Conservation (phyloP, 2,329 filamentous ascomycete species). For the Thermomyces lanuginosus region DNA sequence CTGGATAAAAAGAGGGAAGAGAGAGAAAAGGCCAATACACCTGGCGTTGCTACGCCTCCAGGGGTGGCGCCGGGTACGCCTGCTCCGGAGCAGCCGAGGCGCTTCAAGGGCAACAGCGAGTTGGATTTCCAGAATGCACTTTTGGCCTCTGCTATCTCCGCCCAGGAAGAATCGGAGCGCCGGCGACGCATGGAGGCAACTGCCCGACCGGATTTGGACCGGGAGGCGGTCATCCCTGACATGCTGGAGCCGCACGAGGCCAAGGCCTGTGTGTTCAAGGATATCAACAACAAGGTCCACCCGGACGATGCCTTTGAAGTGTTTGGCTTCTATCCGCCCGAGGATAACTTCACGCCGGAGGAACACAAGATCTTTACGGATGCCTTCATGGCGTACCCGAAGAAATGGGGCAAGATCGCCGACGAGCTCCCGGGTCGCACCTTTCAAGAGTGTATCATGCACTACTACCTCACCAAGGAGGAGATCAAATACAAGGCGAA, state of each 20-base stretch:
- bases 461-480: slow-evolving; percentile 36
- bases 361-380: slow-evolving; percentile 32
- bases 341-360: slow-evolving; percentile 32
- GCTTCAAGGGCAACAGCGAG: slow-evolving; percentile 34
- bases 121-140: slow-evolving; percentile 34
- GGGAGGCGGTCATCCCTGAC: slow-evolving; percentile 32
- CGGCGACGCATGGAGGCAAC: slow-evolving; percentile 28
- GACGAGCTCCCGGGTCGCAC: slow-evolving; percentile 29
- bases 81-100: slow-evolving; percentile 21
- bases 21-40: slow-evolving; percentile 19
- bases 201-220: slow-evolving; percentile 27
- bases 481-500: slow-evolving; percentile 35
- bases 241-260: slow-evolving; percentile 30
- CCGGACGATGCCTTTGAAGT: slow-evolving; percentile 24
- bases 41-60: slow-evolving; percentile 20
- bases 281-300: slow-evolving; percentile 30
- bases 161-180: slow-evolving; percentile 31
- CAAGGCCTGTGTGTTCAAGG: slow-evolving; percentile 27
- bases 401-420: slow-evolving; percentile 37
- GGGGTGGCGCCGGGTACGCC: slow-evolving; percentile 18
- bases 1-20: slow-evolving; percentile 27
- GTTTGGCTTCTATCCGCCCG: slow-evolving; percentile 29
- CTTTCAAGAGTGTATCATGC: slow-evolving; percentile 34
- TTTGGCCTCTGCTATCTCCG: slow-evolving; percentile 31
- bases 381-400: slow-evolving; percentile 32